A percentile compares a stretch with the other conserved stretches of the same genome.
phyloP scores from a whole-genome alignment of 202 grass and related monocot genomes.

The Carex arenaria region DNA sequence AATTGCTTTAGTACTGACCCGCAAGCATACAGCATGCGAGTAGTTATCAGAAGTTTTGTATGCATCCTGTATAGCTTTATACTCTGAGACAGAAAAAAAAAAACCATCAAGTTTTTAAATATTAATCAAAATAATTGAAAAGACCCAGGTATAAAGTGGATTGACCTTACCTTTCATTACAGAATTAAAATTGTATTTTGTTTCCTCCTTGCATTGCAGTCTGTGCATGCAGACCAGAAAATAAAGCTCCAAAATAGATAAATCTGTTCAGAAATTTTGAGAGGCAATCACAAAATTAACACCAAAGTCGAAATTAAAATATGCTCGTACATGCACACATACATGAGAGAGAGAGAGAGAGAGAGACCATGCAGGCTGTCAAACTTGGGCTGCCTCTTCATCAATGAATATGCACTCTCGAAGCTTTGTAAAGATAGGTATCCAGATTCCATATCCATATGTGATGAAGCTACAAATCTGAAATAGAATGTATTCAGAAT shows the following conservation, averaged over 20 bases:
- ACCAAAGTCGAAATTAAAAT: constrained; percentile 1
- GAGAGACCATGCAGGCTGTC: constrained; percentile 64
- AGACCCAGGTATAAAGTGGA: neutral
- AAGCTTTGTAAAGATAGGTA: constrained; percentile 59
- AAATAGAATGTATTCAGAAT: constrained; percentile 25
- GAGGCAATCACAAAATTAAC: constrained; percentile 3
- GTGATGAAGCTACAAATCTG: constrained; percentile 73
- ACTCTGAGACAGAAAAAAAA: constrained; percentile 44
- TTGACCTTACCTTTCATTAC: constrained; percentile 77
- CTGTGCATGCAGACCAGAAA: constrained; percentile 93
- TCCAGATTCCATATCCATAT: constrained; percentile 80
- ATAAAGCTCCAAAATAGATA: constrained; percentile 87
- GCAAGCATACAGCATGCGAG: constrained; percentile 49
- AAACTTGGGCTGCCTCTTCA: constrained; percentile 79
- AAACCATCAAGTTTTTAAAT: neutral
- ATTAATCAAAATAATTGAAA: neutral
- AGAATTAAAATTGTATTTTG: constrained; percentile 75
- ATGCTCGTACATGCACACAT: neutral
- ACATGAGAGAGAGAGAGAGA: constrained; percentile 7
- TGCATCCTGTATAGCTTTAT: constrained; percentile 90
- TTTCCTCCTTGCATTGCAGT: constrained; percentile 81
- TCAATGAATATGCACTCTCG: constrained; percentile 42
- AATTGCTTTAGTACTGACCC: constrained; percentile 44
- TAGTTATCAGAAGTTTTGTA: constrained; percentile 96
- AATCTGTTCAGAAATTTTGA: constrained; percentile 38